Evolutionary conservation across 805 yeast genomes (phyloP).

Genomic region (Metschnikowia koreensis): DNA sequence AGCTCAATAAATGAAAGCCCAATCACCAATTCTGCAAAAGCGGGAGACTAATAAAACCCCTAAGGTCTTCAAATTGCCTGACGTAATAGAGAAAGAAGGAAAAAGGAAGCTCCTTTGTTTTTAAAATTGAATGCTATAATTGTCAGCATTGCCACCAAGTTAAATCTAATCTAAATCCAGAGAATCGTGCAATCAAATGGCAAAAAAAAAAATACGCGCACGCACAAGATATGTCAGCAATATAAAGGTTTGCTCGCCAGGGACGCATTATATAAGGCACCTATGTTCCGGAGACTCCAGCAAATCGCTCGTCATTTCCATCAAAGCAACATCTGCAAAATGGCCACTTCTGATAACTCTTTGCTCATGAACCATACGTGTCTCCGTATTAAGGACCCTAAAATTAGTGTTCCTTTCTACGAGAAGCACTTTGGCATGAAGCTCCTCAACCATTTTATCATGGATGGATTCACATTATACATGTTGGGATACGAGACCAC

Average conservation of each 20-base stretch:
- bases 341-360: constrained; percentile 35
- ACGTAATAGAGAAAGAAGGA: no score
- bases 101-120: no score
- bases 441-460: constrained; percentile 49
- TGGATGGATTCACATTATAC: constrained; percentile 62
- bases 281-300: constrained; percentile 3
- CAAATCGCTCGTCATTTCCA: constrained; percentile 5
- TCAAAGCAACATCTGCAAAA: constrained; percentile 9
- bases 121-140: no score
- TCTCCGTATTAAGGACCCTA: constrained; percentile 80
- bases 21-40: no score
- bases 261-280: neutral
- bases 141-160: no score
- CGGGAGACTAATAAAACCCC: no score
- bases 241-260: neutral
- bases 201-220: neutral
- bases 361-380: constrained; percentile 65
- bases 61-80: no score
- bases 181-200: neutral
- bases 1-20: no score
- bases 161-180: neutral
- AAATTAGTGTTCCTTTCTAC: constrained; percentile 70
- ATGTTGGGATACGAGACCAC: constrained; percentile 58
- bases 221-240: neutral
- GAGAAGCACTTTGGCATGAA: constrained; percentile 71